A percentile compares a stretch with the other conserved stretches of the same genome.
Evolutionary conservation across 1,284 basidiomycete species (phyloP).

Genomic region (Ganoderma sinense): DNA sequence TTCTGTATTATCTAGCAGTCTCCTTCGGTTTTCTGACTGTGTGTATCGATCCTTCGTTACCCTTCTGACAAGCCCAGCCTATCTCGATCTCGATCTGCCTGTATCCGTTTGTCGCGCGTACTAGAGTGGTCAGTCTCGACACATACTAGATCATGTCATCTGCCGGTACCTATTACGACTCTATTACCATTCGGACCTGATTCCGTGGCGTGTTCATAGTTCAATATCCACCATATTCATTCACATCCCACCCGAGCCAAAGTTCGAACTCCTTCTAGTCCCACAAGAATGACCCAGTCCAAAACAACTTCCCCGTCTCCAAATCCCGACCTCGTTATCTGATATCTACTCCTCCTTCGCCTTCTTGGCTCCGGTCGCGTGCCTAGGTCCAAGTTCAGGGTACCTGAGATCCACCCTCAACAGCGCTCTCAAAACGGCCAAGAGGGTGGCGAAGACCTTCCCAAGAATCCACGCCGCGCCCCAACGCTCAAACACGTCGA

Average conservation of each 20-base stretch:
- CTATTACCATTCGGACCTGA: not conserved
- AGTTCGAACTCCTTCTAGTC: not conserved
- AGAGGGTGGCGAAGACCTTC: conserved; percentile 13
- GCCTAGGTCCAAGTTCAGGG: not conserved
- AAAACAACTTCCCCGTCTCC: not conserved
- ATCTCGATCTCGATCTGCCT: not conserved
- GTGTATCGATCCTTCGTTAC: not conserved
- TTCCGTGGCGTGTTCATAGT: not conserved
- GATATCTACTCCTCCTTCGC: conserved; percentile 2
- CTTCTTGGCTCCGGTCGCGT: not conserved
- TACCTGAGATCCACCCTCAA: conserved; percentile 26
- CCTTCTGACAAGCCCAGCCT: not conserved
- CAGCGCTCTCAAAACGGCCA: conserved; percentile 26
- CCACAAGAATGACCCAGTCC: not conserved
- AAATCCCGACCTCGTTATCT: not conserved
- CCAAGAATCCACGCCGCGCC: conserved; percentile 29
- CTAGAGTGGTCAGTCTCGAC: not conserved
- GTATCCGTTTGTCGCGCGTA: not conserved
- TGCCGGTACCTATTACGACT: not conserved
- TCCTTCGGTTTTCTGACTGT: not conserved
- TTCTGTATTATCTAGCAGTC: conserved; percentile 29
- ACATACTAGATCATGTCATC: not conserved
- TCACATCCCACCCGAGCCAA: not conserved
- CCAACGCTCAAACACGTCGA: conserved; percentile 30
- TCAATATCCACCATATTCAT: not conserved